Percentiles rank a stretch among this genome's conserved stretches.
Evolutionary conservation across 495 filamentous ascomycete genomes (phyloP).

Genomic region (Bacidia gigantensis): DNA sequence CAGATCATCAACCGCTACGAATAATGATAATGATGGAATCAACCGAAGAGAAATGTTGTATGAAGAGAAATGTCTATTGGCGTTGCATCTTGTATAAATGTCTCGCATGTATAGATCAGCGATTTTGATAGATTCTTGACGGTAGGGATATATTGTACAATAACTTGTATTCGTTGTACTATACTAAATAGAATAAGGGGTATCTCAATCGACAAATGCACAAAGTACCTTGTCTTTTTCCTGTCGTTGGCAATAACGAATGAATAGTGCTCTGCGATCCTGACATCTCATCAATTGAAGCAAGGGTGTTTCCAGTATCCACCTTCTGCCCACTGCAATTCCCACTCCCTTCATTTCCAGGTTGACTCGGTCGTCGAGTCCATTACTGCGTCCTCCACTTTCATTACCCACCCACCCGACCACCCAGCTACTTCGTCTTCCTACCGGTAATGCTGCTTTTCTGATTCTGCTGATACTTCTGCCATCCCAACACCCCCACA

Average conservation of each 20-base stretch:
- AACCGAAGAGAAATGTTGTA: neutral
- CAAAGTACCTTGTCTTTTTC: neutral
- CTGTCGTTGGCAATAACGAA: too few relatives aligned
- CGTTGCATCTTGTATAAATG: neutral
- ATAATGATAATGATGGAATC: neutral
- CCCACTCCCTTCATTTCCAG: too few relatives aligned
- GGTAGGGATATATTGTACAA: neutral
- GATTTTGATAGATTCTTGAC: neutral
- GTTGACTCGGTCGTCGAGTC: too few relatives aligned
- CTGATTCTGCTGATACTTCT: slow-evolving; percentile 24
- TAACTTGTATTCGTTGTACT: neutral
- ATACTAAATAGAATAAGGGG: neutral
- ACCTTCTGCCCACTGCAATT: too few relatives aligned
- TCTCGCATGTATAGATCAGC: neutral
- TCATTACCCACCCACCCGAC: too few relatives aligned
- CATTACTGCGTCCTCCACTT: too few relatives aligned
- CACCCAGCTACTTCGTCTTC: slow-evolving; percentile 11
- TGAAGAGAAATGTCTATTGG: neutral
- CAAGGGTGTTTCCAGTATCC: too few relatives aligned
- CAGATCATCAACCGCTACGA: neutral
- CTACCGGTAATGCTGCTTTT: slow-evolving; percentile 17
- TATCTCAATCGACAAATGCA: neutral
- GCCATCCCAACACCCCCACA: slow-evolving; percentile 29
- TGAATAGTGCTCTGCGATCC: too few relatives aligned
- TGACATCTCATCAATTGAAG: too few relatives aligned